Evolutionary conservation across 2,329 filamentous ascomycete genomes (phyloP).

Genomic region (Colletotrichum costaricense): DNA sequence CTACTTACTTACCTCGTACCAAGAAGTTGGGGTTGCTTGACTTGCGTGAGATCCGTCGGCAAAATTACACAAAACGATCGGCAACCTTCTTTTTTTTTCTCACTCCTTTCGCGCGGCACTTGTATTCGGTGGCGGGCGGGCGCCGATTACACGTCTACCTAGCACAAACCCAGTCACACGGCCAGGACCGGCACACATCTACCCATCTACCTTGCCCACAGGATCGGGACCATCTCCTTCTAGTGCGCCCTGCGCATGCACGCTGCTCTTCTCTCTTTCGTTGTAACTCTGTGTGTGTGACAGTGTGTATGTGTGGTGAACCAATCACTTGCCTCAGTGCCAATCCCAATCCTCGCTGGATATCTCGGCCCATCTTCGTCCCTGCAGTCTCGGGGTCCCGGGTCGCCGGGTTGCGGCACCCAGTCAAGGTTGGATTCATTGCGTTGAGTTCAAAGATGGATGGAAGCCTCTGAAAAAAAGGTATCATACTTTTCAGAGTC

Average conservation of each 20-base stretch:
- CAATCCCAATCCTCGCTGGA: neutral
- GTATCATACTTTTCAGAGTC: no score
- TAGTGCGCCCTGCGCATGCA: neutral
- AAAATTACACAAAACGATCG: neutral
- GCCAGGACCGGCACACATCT: neutral
- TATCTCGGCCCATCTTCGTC: neutral
- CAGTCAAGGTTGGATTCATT: no score
- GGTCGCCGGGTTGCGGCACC: no score
- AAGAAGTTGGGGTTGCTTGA: no score
- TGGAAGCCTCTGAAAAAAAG: no score
- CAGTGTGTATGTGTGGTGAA: no score
- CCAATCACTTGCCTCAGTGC: neutral
- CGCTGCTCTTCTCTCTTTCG: no score
- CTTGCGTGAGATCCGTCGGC: neutral
- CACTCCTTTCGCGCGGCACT: neutral
- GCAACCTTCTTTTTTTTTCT: neutral
- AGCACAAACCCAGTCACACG: neutral
- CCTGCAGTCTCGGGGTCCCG: neutral
- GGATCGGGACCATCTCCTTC: neutral
- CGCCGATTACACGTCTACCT: neutral
- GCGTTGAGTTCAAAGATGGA: no score
- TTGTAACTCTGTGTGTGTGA: neutral
- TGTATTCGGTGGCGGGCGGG: neutral
- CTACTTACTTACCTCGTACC: neutral
- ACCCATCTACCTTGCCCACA: neutral